Conservation (phyloP, 1,139 yeast genomes). For the Candida dubliniensis region DNA sequence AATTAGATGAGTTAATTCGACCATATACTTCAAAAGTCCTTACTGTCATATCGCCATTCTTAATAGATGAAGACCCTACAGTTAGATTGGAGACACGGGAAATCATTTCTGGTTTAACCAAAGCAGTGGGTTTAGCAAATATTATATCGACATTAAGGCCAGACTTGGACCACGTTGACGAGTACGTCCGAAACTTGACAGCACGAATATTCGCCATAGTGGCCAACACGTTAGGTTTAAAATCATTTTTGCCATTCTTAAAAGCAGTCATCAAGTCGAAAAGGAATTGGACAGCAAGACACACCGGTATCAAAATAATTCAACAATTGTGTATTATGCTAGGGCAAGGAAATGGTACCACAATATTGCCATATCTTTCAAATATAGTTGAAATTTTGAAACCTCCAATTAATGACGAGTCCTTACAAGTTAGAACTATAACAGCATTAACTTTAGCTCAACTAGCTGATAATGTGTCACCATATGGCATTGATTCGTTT, state of each 20-base stretch:
- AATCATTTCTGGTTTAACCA: constrained; percentile 69
- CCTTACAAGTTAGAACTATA: constrained; percentile 62
- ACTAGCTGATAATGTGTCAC: constrained; percentile 82
- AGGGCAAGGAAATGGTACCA: constrained; percentile 61
- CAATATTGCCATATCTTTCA: constrained; percentile 68
- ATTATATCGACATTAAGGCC: constrained; percentile 79
- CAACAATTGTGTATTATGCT: constrained; percentile 71
- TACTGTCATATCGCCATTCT: constrained; percentile 73
- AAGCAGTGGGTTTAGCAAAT: constrained; percentile 79
- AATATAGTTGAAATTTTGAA: constrained; percentile 63
- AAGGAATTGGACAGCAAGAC: constrained; percentile 83
- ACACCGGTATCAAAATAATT: constrained; percentile 77
- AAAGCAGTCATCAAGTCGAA: constrained; percentile 79
- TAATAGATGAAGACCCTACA: constrained; percentile 75
- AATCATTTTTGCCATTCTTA: constrained; percentile 71
- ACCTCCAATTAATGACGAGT: constrained; percentile 69
- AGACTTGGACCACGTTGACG: constrained; percentile 81
- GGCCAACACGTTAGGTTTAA: constrained; percentile 77
- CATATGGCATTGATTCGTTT: constrained; percentile 90
- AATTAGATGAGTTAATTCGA: constrained; percentile 60
- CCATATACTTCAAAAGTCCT: constrained; percentile 77
- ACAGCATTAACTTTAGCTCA: constrained; percentile 74
- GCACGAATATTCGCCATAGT: constrained; percentile 84
- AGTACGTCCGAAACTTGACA: constrained; percentile 74
- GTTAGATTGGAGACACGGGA: constrained; percentile 80